Conservation (phyloP, 768 basidiomycete species). For the Boletus rex-veris region DNA sequence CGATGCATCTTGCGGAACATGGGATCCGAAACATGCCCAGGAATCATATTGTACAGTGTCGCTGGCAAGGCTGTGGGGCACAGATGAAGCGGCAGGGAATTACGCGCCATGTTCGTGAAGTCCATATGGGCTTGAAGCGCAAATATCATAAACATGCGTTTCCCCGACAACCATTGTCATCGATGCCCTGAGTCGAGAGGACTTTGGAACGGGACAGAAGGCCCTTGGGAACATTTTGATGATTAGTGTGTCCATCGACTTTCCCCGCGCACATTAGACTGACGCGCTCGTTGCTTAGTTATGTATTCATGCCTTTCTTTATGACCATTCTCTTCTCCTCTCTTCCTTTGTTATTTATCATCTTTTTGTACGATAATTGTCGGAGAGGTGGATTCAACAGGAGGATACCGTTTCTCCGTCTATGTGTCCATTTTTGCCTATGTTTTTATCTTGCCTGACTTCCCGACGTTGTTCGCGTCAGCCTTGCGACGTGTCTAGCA, state of each 20-base stretch:
- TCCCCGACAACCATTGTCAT: background rate
- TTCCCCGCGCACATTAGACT: background rate
- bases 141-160: background rate
- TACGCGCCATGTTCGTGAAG: conserved; percentile 12
- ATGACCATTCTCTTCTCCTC: background rate
- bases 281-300: background rate
- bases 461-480: too few species aligned
- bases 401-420: background rate
- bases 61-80: conserved; percentile 4
- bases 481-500: too few species aligned
- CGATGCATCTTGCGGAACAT: conserved; percentile 13
- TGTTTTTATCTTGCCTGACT: too few species aligned
- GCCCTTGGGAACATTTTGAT: background rate
- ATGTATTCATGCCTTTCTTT: background rate
- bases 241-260: background rate
- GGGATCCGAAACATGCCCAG: conserved; percentile 7
- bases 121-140: conserved; percentile 15
- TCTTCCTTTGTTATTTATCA: background rate
- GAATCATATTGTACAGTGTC: background rate
- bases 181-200: background rate
- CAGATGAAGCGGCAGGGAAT: conserved; percentile 4
- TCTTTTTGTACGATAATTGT: conserved; percentile 6
- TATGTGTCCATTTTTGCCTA: background rate
- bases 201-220: background rate
- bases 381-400: background rate